These are phyloP conservation scores for Nyctanthes arbortristis DNA, from an alignment of 257 asterid species.

Conservation along the genomic window DNA sequence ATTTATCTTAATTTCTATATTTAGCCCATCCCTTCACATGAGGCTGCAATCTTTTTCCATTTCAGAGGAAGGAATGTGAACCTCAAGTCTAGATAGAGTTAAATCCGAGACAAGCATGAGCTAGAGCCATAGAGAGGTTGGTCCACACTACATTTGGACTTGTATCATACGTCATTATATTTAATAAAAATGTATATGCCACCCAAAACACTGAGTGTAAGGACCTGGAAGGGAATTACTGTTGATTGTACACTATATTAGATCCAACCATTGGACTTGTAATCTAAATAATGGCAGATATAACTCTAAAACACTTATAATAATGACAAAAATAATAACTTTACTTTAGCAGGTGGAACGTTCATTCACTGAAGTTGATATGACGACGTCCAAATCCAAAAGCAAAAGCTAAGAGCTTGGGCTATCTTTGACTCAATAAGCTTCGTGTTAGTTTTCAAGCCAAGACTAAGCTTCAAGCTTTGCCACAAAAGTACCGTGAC, in stretches of 20 bases:
- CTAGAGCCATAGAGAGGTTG: neutral
- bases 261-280: neutral
- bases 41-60: neutral
- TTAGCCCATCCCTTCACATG: neutral
- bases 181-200: neutral
- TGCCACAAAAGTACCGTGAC: neutral
- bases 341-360: neutral
- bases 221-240: neutral
- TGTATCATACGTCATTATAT: neutral
- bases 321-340: neutral
- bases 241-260: neutral
- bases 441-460: neutral
- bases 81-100: neutral
- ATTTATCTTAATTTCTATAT: neutral
- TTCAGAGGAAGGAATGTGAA: too few relatives aligned
- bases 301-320: neutral
- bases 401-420: neutral
- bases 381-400: neutral
- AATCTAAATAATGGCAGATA: too few relatives aligned
- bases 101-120: neutral
- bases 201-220: too few relatives aligned
- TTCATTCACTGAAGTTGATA: too few relatives aligned
- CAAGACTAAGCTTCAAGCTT: neutral
- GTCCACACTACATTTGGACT: neutral
- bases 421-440: neutral